A percentile compares a stretch with the other conserved stretches of the same genome.
These are phyloP conservation scores for Colletotrichum sp. DNA, from an alignment of 2,329 filamentous ascomycete genomes.

Conservation along the genomic window DNA sequence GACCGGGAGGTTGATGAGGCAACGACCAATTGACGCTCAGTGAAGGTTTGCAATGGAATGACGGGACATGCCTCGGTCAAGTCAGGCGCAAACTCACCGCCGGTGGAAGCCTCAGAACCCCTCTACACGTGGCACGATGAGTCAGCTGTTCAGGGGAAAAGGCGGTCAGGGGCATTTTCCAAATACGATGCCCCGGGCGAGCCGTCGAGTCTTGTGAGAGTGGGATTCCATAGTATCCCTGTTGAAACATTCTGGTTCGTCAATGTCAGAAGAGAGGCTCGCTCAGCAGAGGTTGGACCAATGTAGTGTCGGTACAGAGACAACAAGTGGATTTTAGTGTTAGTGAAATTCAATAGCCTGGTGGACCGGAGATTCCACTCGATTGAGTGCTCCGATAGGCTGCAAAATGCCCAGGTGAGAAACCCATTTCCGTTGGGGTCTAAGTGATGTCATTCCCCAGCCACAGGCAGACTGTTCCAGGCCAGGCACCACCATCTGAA, in stretches of 20 bases:
- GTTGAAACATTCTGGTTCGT: not conserved
- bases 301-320: not conserved
- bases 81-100: not conserved
- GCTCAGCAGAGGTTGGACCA: not conserved
- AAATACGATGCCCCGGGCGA: not conserved
- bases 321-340: not conserved
- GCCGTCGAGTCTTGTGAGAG: not conserved
- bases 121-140: not conserved
- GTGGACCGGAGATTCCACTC: not conserved
- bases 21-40: not conserved
- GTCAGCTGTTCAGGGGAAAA: not conserved
- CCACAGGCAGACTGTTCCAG: not conserved
- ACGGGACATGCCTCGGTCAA: not conserved
- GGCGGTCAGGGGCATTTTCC: not conserved
- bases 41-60: not conserved
- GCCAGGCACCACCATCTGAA: not conserved
- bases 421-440: not conserved
- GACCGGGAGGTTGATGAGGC: not conserved
- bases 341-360: not conserved
- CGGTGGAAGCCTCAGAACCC: not conserved
- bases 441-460: not conserved
- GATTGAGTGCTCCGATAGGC: not conserved
- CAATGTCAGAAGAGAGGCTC: not conserved
- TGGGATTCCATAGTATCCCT: not conserved
- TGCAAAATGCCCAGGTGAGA: not conserved